Percentiles rank a stretch among this genome's conserved stretches.
Conservation (phyloP, 495 filamentous ascomycete species). For the Tuber brumale region DNA sequence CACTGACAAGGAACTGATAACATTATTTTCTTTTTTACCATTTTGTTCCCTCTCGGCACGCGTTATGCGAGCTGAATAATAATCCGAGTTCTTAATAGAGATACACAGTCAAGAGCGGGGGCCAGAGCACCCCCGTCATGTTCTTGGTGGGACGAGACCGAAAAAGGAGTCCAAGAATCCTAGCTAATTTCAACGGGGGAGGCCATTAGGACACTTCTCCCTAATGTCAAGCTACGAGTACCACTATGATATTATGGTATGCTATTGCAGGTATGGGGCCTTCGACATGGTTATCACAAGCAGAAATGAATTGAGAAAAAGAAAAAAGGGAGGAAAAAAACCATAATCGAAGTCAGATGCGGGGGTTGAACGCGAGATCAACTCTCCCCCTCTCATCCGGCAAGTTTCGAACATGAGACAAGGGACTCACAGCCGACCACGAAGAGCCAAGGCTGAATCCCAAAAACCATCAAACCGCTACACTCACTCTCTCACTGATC, state of each 20-base stretch:
- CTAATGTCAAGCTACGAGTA: not conserved
- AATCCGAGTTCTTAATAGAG: not conserved
- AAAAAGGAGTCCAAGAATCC: not conserved
- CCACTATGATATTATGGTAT: not conserved
- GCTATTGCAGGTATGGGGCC: not conserved
- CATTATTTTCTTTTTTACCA: not conserved
- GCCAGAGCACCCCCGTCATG: not conserved
- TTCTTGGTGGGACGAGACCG: not conserved
- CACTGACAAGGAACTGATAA: not conserved
- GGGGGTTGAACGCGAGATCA: not conserved
- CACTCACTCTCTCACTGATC: not conserved
- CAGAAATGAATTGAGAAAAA: not conserved
- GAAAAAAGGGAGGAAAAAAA: not conserved
- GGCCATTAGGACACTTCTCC: not conserved
- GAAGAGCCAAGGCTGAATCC: not conserved
- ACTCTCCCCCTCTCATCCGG: not conserved
- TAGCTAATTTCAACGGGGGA: not conserved
- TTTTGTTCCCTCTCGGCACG: not conserved
- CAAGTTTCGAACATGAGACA: constrained; percentile 4
- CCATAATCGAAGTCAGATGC: not conserved
- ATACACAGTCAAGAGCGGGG: not conserved
- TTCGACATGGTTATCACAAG: not conserved
- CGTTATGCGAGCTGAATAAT: not conserved
- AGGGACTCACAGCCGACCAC: not conserved
- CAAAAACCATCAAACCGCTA: not conserved